Percentiles rank a stretch among this genome's conserved stretches.
phyloP scores from a whole-genome alignment of 352 stramenopile species.

The Phytophthora tubulina region DNA sequence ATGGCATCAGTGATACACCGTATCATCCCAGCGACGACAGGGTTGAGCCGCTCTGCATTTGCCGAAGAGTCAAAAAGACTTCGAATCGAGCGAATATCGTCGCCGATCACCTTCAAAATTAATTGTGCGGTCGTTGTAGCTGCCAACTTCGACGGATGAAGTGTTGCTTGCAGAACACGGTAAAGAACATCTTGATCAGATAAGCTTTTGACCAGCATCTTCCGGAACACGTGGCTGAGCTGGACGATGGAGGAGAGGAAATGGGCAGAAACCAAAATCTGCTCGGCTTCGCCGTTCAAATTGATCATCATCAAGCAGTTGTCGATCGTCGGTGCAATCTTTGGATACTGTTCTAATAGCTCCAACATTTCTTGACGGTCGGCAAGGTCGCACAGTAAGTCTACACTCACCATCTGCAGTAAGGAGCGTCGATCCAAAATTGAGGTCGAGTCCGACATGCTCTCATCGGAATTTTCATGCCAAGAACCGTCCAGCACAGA shows the following conservation, averaged over 20 bases:
- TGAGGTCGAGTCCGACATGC: slow-evolving; percentile 41
- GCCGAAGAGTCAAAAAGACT: slow-evolving; percentile 55
- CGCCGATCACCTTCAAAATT: slow-evolving; percentile 67
- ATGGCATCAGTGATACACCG: slow-evolving; percentile 63
- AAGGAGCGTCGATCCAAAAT: slow-evolving; percentile 50
- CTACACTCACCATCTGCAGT: slow-evolving; percentile 67
- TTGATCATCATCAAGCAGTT: slow-evolving; percentile 69
- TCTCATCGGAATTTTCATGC: slow-evolving; percentile 39
- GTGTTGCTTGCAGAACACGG: slow-evolving; percentile 68
- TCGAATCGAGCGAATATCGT: slow-evolving; percentile 62
- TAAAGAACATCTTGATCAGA: slow-evolving; percentile 72
- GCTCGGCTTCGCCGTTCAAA: slow-evolving; percentile 68
- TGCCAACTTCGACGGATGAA: slow-evolving; percentile 76
- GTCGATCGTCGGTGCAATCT: slow-evolving; percentile 59
- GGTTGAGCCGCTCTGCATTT: slow-evolving; percentile 52
- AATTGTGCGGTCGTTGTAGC: slow-evolving; percentile 62
- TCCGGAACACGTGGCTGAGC: slow-evolving; percentile 73
- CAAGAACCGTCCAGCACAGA: slow-evolving; percentile 74
- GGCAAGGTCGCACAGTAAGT: slow-evolving; percentile 76
- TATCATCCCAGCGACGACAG: slow-evolving; percentile 63
- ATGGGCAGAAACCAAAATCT: slow-evolving; percentile 68
- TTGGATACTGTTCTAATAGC: slow-evolving; percentile 61
- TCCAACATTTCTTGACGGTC: slow-evolving; percentile 64
- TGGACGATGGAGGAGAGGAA: slow-evolving; percentile 66
- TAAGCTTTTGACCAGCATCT: slow-evolving; percentile 60